Evolutionary conservation across 176 grass and related monocot species (phyloP), one percentile per base, ranked within the genome.

Genomic region (Carex cristatella): DNA sequence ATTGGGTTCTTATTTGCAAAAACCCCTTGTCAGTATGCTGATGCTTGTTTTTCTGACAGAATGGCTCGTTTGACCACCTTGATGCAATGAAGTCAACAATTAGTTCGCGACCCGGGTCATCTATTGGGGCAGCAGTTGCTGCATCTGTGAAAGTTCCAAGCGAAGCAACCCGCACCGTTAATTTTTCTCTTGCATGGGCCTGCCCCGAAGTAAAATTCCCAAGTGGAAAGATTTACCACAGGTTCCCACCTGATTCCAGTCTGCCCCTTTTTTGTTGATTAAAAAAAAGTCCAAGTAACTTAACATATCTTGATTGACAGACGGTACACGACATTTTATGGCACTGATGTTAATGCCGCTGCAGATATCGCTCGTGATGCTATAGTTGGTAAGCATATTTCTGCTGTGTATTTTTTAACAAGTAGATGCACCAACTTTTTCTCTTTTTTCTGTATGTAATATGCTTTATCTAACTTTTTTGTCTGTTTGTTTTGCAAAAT

Each of bases 121-220:
- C 95, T 61, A 94, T 98, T 88, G 93, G 93, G 70, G 95, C 93
- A 35, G 93, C 95, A 85, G 88, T 98, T 89, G 89, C 93, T 67
- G 93, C 95, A 83, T 86, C 95, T 65, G 60, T 93, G 69, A 88
- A 88, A 83, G 61, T 98, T 87, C 66, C 80, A 82, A 86, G 90
- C 15, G 86, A 92, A 64, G 77, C 42, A 87, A 98, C 93, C 23
- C 83, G 68, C 27, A 86, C 80, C 79, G 88, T 98, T 75, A 92
- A 93, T 86, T 98, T 98, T 93, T 91, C 93, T 81, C 91, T 98
- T 88, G 91, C 93, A 83, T 95, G 95, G 95, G 95, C 91, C 83
- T 98, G 88, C 69, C 95, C 95, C 77, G 95, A 98, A 92, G 93
- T 98, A 62, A 98, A 98, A 81, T 98, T 98, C 84, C 86, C 84